Conservation (phyloP, 1,139 yeast genomes). For the Blastobotrys ciferrii region DNA sequence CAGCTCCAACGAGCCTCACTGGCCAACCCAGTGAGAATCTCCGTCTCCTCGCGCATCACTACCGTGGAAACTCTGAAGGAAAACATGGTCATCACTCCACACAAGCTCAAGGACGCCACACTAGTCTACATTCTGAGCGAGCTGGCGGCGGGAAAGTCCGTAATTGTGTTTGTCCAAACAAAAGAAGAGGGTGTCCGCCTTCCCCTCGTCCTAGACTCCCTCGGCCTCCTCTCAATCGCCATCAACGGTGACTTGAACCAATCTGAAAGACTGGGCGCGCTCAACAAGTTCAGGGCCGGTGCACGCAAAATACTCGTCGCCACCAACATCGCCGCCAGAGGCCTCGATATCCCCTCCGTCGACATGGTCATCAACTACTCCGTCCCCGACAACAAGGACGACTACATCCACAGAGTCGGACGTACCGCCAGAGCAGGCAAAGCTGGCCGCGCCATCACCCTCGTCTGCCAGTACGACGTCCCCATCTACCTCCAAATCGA, state of each 20-base stretch:
- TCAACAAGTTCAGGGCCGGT: conserved; percentile 89
- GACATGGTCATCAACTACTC: conserved; percentile 92
- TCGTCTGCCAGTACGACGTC: conserved; percentile 92
- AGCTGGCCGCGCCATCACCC: conserved; percentile 85
- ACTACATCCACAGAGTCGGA: conserved; percentile 95
- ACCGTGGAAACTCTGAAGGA: conserved; percentile 92
- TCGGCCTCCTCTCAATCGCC: conserved; percentile 89
- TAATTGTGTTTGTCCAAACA: conserved; percentile 88
- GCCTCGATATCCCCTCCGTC: conserved; percentile 92
- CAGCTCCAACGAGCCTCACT: conserved; percentile 92
- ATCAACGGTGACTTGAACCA: conserved; percentile 93
- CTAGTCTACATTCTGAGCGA: conserved; percentile 81
- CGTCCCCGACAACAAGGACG: conserved; percentile 97
- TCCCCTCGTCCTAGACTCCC: conserved; percentile 71
- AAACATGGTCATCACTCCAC: conserved; percentile 86
- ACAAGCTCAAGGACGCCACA: conserved; percentile 87
- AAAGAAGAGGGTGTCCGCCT: conserved; percentile 94
- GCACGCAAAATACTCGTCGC: conserved; percentile 81
- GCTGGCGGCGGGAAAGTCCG: conserved; percentile 70
- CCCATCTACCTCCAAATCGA: conserved; percentile 87
- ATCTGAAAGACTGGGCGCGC: conserved; percentile 86
- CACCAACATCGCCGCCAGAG: conserved; percentile 98
- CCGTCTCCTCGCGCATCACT: conserved; percentile 83
- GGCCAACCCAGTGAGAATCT: conserved; percentile 83
- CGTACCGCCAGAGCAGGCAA: conserved; percentile 98